Base-by-base conservation (phyloP, 2,329 filamentous ascomycete species). In the Aspergillus sclerotialis region DNA sequence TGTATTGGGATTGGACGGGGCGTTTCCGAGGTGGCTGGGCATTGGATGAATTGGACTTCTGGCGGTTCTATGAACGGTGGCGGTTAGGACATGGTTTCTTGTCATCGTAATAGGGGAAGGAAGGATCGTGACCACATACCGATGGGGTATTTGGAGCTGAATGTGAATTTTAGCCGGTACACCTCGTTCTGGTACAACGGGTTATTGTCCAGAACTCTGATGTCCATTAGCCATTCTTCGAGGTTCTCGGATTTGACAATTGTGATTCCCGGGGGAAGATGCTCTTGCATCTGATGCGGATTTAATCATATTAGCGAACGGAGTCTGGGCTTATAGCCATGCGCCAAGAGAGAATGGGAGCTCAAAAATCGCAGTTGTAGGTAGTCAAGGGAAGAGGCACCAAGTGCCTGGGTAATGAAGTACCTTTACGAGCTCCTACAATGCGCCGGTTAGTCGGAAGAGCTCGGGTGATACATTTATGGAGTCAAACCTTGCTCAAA, bases 221-320 rank as follows among this genome's bases (percentile, higher is more conserved):
- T 93, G 58, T 98, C 93, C 65, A 96, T 80, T 32, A 81, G 71
- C 93, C 92, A 98, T 67, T 92, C 82, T 53, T 86, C 75, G 33
- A 94, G 80, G 58, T 88, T 82, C 30, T 93, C 84, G 37, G 86
- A 80, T 30, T 80, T 77, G 39, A 93, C 79, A 31, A 96, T 77
- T 31, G 76, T 72, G 60, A 98, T 94, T 42, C 78, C 78, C 0
- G 75, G 76, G 3, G 78, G 75, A 5, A 78, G 65, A 46, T 71
- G 68, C 30, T 69, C 67, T 52, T 78, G 67, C 55, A 79, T 68
- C 72, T 78, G 28, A 14, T 2, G 10, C 15, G 2, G 7, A 3
- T n/a, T 28, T 28, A 28, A 14, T 14, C 10, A 5, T n/a, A n/a
- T n/a, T n/a, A n/a, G n/a, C n/a, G n/a, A n/a, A n/a, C n/a, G n/a